phyloP scores from a whole-genome alignment of 2,329 filamentous ascomycete genomes.

The Onygenales sp. region DNA sequence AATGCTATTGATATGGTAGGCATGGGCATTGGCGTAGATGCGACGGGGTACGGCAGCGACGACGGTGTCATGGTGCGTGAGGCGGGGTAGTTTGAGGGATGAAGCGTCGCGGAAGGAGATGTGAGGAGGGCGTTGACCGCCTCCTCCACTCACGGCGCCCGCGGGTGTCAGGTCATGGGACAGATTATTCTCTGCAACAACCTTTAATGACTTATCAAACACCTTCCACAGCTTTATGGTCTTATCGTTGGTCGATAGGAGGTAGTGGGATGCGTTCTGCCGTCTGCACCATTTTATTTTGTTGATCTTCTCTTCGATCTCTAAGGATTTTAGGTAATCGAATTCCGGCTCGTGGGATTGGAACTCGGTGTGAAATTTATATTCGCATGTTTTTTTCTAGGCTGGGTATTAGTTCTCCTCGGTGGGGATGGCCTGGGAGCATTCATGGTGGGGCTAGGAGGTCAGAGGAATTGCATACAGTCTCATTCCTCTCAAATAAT shows the following conservation, averaged over 20 bases:
- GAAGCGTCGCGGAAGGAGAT: slow-evolving; percentile 68
- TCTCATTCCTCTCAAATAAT: slow-evolving; percentile 71
- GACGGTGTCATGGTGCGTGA: slow-evolving; percentile 97
- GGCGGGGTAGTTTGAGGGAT: slow-evolving; percentile 83
- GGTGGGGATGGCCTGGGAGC: not conserved
- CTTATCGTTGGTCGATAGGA: slow-evolving; percentile 98
- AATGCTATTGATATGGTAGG: slow-evolving; percentile 99
- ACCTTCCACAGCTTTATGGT: slow-evolving; percentile 99
- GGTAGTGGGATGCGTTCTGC: slow-evolving; percentile 96
- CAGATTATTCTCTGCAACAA: slow-evolving; percentile 97
- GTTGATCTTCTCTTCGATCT: slow-evolving; percentile 99
- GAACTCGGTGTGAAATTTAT: slow-evolving; percentile 99
- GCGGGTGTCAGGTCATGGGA: slow-evolving; percentile 85
- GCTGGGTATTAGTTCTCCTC: slow-evolving; percentile 23
- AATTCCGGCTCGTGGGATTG: slow-evolving; percentile 99
- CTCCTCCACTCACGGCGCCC: slow-evolving; percentile 62
- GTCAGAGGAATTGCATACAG: slow-evolving; percentile 50
- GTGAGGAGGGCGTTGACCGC: slow-evolving; percentile 62
- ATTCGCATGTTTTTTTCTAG: slow-evolving; percentile 99
- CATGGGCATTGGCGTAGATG: slow-evolving; percentile 96
- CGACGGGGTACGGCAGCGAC: slow-evolving; percentile 91
- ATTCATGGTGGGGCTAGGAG: not conserved
- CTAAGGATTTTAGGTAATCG: slow-evolving; percentile 96
- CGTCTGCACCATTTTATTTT: slow-evolving; percentile 99
- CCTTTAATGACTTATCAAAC: slow-evolving; percentile 97